Evolutionary conservation across 2,329 filamentous ascomycete species (phyloP), one percentile per base, ranked within the genome.

Genomic region (Stemphylium beticola): DNA sequence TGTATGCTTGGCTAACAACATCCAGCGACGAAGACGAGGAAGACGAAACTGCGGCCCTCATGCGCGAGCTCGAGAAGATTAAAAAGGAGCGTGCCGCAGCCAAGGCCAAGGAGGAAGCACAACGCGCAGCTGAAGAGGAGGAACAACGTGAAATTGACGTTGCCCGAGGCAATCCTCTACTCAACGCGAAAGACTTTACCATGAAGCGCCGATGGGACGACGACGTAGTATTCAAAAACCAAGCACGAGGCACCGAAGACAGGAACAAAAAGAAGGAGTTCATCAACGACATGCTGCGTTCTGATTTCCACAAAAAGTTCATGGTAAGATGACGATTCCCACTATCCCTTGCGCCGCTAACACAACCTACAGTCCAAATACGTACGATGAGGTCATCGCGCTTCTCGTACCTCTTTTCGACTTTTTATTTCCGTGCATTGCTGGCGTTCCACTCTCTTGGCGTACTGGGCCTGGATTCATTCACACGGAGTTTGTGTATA

Each of bases 211-310:
- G 93, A 66, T 99, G 95, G 95, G 95, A 99, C 67, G 95, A 99
- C 68, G 95, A 99, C 74, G 95, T 99, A 11, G 93, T 99, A 2
- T 99, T 99, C 80, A 98, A 96, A 81, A 99, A 99, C 76, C 95
- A 99, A 79, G 95, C 93, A 31, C 85, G 95, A 55, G 95, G 93
- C 8, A 96, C 93, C 0, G 93, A 98, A 72, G 92, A 97, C 60
- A 93, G 89, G 80, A 87, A 89, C 60, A 92, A 89, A 80, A 92
- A 89, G 80, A 96, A 93, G 80, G 93, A 96, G 77, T 99, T 99
- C 78, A 93, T 99, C 76, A 99, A 99, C 73, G 92, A 98, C 77
- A 82, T 96, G 70, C 79, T 98, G 60, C 87, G 93, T 58, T 97
- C 92, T 26, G 95, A 99, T 77, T 99, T 99, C 76, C 95, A 99